These are phyloP conservation scores for Mortierella sp. DNA, from an alignment of 371 early-diverging fungal species.

Conservation along the genomic window DNA sequence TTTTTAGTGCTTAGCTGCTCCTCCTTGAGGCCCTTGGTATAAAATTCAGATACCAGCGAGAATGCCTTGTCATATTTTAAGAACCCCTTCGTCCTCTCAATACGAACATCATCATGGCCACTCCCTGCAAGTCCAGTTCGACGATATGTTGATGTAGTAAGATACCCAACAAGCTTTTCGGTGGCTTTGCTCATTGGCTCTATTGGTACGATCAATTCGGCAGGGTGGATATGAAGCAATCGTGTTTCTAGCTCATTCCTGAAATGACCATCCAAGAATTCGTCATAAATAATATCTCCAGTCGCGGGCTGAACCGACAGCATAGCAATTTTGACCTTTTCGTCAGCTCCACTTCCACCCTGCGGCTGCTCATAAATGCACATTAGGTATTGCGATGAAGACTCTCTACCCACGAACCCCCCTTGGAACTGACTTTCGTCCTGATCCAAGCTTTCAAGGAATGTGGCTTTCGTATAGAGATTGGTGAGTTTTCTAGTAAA, in stretches of 20 bases:
- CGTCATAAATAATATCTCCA: constrained; percentile 82
- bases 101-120: constrained; percentile 64
- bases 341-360: constrained; percentile 64
- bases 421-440: constrained; percentile 48
- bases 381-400: constrained; percentile 63
- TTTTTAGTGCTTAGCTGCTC: constrained; percentile 8
- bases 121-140: constrained; percentile 18
- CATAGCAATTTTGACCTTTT: constrained; percentile 62
- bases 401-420: constrained; percentile 23
- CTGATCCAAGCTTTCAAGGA: constrained; percentile 77
- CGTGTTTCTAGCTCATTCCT: constrained; percentile 85
- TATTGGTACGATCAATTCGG: constrained; percentile 79
- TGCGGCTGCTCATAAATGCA: constrained; percentile 70
- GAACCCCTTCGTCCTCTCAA: constrained; percentile 70
- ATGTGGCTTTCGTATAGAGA: constrained; percentile 84
- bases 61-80: constrained; percentile 65
- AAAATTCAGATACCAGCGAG: constrained; percentile 67
- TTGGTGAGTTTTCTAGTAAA: constrained; percentile 81
- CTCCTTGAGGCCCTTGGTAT: constrained; percentile 51
- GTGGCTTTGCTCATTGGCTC: constrained; percentile 64
- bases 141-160: constrained; percentile 46
- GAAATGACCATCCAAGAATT: constrained; percentile 78
- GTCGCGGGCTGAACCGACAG: constrained; percentile 80
- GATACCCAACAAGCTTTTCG: constrained; percentile 63
- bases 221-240: constrained; percentile 79